Percentiles rank a stretch among this genome's conserved stretches.
These are phyloP conservation scores for Euphrasia arctica DNA, from an alignment of 305 asterid genomes.

Conservation along the genomic window DNA sequence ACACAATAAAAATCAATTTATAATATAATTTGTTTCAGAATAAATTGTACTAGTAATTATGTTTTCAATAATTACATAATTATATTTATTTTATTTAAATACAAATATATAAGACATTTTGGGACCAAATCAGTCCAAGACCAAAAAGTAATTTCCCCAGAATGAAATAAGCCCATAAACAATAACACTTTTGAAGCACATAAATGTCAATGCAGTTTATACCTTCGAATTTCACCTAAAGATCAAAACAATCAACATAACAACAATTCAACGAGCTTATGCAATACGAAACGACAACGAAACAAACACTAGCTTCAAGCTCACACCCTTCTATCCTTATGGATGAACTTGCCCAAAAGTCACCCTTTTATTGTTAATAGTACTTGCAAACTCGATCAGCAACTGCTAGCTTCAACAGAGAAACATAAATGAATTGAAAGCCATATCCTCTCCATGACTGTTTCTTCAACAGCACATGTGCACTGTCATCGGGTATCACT, in stretches of 20 bases:
- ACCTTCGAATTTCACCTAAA: not conserved
- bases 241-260: not conserved
- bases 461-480: not conserved
- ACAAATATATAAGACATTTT: no score
- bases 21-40: no score
- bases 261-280: not conserved
- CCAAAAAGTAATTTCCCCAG: no score
- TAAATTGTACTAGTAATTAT: no score
- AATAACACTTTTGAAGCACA: not conserved
- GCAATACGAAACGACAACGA: not conserved
- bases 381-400: slow-evolving; percentile 25
- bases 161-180: no score
- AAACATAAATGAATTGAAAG: slow-evolving; percentile 8
- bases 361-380: slow-evolving; percentile 10
- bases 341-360: slow-evolving; percentile 6
- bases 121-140: no score
- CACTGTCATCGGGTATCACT: not conserved
- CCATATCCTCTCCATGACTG: slow-evolving; percentile 6
- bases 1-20: no score
- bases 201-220: not conserved
- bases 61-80: no score
- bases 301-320: not conserved
- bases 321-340: slow-evolving; percentile 6
- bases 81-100: no score
- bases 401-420: slow-evolving; percentile 10